A percentile compares a stretch with the other conserved stretches of the same genome.
phyloP scores from a whole-genome alignment of 768 basidiomycete species.

The Fistulinella prunicolor region DNA sequence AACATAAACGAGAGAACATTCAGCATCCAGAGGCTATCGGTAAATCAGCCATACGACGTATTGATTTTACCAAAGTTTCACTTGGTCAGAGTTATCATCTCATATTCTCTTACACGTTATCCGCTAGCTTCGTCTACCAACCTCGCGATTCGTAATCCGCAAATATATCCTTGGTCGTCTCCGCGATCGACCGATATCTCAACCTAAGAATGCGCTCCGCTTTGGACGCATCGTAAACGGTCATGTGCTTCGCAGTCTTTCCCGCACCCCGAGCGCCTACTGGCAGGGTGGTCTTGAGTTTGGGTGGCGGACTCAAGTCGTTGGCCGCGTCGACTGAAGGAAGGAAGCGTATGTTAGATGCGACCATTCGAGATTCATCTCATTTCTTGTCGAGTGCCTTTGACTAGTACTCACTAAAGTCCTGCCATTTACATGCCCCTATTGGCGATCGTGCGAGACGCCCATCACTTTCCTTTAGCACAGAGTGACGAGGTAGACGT shows the following conservation, averaged over 20 bases:
- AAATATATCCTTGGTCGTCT: conserved; percentile 40
- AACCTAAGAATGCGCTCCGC: conserved; percentile 35
- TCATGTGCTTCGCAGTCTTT: conserved; percentile 19
- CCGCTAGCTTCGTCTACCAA: too few species aligned
- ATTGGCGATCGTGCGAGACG: too few species aligned
- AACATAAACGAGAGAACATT: too few species aligned
- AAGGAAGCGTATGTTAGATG: not conserved
- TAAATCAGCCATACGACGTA: too few species aligned
- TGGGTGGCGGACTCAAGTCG: conserved; percentile 24
- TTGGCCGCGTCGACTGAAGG: conserved; percentile 42
- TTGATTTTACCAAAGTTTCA: too few species aligned
- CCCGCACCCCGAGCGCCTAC: not conserved
- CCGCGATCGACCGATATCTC: conserved; percentile 36
- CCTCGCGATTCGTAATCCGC: conserved; percentile 43
- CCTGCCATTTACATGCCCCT: conserved; percentile 33
- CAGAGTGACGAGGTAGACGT: too few species aligned
- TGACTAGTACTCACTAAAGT: conserved; percentile 25
- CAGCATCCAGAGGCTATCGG: too few species aligned
- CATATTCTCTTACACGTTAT: too few species aligned
- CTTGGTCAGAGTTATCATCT: too few species aligned
- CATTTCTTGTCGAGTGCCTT: too few species aligned
- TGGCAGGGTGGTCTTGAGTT: not conserved
- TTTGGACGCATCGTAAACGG: conserved; percentile 37
- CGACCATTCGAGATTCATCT: not conserved
- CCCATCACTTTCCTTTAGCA: not conserved